Evolutionary conservation across 1,284 basidiomycete genomes (phyloP).

Genomic region (Volvariella volvacea): DNA sequence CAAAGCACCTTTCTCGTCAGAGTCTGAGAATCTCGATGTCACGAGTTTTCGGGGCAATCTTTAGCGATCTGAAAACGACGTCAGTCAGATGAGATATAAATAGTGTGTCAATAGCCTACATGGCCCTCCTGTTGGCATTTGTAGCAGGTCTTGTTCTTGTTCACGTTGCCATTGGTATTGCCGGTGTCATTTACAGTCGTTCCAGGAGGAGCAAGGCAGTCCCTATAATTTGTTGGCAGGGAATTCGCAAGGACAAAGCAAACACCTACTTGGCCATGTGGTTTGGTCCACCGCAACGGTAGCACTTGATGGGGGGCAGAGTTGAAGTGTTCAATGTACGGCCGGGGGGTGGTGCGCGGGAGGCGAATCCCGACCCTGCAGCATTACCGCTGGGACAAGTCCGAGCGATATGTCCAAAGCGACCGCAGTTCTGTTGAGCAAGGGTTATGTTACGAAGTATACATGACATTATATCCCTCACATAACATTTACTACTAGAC

Average conservation of each 20-base stretch:
- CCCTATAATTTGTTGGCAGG: constrained; percentile 34
- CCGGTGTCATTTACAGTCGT: constrained; percentile 38
- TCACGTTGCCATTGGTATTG: constrained; percentile 26
- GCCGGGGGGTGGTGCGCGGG: constrained; percentile 65
- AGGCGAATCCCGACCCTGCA: constrained; percentile 39
- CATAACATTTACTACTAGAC: constrained; percentile 73
- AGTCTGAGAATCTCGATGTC: constrained; percentile 24
- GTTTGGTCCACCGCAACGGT: constrained; percentile 76
- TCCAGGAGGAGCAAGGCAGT: constrained; percentile 71
- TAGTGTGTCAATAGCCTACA: constrained; percentile 30
- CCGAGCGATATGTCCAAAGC: constrained; percentile 75
- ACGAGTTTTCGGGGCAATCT: constrained; percentile 64
- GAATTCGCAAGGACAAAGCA: constrained; percentile 5
- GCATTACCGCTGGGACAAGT: constrained; percentile 52
- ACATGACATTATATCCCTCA: constrained; percentile 28
- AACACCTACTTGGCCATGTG: constrained; percentile 67
- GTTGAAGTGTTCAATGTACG: constrained; percentile 69
- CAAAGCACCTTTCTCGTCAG: neutral
- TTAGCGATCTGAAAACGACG: constrained; percentile 54
- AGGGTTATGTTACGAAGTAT: neutral
- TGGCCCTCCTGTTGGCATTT: constrained; percentile 83
- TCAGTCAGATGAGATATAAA: constrained; percentile 2
- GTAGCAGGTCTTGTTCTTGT: constrained; percentile 76
- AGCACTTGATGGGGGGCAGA: constrained; percentile 76
- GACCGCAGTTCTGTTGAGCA: constrained; percentile 68